Evolutionary conservation across 306 rosid species (phyloP), one percentile per base, ranked within the genome.

Genomic region (Vicia villosa): DNA sequence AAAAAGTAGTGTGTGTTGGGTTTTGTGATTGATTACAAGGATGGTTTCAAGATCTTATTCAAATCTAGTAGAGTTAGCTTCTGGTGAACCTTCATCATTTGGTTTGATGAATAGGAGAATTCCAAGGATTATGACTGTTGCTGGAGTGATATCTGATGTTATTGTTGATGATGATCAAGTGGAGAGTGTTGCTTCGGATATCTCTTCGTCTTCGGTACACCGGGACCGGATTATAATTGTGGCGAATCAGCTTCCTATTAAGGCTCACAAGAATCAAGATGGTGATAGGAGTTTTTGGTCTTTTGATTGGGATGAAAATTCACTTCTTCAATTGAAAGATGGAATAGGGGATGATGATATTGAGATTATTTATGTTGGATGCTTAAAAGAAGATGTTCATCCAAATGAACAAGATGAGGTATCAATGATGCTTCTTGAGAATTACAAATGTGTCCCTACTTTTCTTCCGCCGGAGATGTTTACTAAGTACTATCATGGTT

Each of bases 401-500:
- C 81, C 77, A 8, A 86, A 64, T 64, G 97, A 91, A 28, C 97
- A 91, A 34, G 97, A 91, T n/a, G 95, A 91, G 84, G 95, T 91
- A 69, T 87, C 89, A 34, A 90, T 80, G 72, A 76, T 75, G 11
- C 90, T 91, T 28, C 79, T 91, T 4, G 95, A 91, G 63, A 77
- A 81, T 24, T 88, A 69, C 66, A 88, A 82, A 68, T 88, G 95
- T 78, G 87, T 91, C 8, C 92, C 97, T 6, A 85, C 92, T 3
- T 91, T 91, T 74, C 80, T 91, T 10, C 87, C 95, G 15, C 83
- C 80, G 1, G 97, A 88, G 4, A 83, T 84, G 62, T 88, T 77
- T 63, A 83, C 82, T 50, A 78, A 85, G 52, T 91, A 78, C 63
- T 91, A 88, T 59, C 97, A 88, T 75, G 95, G 97, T 0, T 91